phyloP scores from a whole-genome alignment of 1,284 basidiomycete genomes.

The Austropuccinia psidii region DNA sequence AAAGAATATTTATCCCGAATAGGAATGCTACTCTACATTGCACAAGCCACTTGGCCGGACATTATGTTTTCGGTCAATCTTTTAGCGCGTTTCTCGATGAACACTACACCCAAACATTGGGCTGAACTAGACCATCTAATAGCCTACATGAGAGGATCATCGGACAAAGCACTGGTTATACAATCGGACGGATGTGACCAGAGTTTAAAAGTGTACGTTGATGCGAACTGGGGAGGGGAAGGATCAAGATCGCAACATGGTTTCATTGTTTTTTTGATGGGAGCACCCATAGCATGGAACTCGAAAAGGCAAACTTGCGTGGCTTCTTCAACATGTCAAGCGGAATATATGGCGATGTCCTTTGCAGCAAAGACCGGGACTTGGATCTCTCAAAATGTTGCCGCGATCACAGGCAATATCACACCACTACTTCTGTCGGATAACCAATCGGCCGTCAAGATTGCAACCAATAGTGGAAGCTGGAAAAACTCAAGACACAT shows the following conservation, averaged over 20 bases:
- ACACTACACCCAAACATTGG: no score
- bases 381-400: not conserved
- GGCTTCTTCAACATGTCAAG: not conserved
- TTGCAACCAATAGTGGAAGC: not conserved
- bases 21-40: no score
- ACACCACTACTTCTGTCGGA: not conserved
- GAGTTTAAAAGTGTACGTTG: no score
- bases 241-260: not conserved
- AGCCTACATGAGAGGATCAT: no score
- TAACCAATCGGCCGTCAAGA: not conserved
- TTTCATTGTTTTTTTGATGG: not conserved
- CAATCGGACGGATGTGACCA: no score
- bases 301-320: not conserved
- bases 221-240: constrained; percentile 26
- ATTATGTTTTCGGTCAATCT: no score
- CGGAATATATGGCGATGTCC: constrained; percentile 17
- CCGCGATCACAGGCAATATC: not conserved
- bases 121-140: no score
- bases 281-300: not conserved
- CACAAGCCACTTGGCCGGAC: no score
- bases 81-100: no score
- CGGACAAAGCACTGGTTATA: no score
- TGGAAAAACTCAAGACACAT: not conserved
- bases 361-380: not conserved
- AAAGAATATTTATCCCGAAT: no score